Evolutionary conservation across 768 basidiomycete species (phyloP).

Genomic region (Hericium erinaceus): DNA sequence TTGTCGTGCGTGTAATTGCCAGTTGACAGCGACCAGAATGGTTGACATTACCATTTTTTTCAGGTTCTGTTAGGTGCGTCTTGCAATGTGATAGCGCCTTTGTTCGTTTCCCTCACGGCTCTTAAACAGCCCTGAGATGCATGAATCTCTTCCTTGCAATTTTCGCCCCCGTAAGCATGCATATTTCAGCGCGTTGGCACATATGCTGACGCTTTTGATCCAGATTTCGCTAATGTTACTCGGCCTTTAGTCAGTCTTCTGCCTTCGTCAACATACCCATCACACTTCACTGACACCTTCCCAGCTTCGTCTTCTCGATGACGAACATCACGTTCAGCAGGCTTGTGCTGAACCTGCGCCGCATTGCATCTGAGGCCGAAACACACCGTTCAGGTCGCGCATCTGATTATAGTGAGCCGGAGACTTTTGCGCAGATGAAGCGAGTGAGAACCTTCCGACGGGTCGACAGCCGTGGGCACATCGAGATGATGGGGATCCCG

Average conservation of each 20-base stretch:
- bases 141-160: background rate
- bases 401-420: no score
- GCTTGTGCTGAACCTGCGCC: background rate
- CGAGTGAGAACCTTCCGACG: background rate
- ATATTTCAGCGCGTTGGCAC: background rate
- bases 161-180: background rate
- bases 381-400: background rate
- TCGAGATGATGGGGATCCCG: background rate
- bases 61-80: background rate
- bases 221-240: background rate
- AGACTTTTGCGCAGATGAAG: no score
- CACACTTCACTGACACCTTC: background rate
- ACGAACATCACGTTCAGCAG: slow-evolving; percentile 1
- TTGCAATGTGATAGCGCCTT: background rate
- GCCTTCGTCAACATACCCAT: background rate
- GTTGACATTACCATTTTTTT: background rate
- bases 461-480: background rate
- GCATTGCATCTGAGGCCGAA: background rate
- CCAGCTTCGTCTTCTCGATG: background rate
- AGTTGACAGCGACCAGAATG: background rate
- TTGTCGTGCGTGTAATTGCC: background rate
- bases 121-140: background rate
- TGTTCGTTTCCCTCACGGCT: no score
- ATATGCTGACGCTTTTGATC: background rate
- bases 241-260: background rate